A percentile compares a stretch with the other conserved stretches of the same genome.
phyloP scores from a whole-genome alignment of 495 filamentous ascomycete genomes.

The Podospora pseudopauciseta region DNA sequence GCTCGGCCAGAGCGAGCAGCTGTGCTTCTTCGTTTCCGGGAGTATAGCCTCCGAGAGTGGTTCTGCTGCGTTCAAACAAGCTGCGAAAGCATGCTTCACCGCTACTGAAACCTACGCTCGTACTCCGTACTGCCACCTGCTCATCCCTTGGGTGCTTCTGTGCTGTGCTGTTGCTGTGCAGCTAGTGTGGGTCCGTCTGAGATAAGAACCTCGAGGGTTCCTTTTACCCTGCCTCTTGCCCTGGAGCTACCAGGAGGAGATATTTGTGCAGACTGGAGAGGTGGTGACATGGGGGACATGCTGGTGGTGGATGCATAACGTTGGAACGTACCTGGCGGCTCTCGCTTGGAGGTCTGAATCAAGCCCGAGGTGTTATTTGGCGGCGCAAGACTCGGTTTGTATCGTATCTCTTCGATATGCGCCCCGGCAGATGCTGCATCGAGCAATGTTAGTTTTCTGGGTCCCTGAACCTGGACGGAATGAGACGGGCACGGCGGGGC shows the following conservation, averaged over 20 bases:
- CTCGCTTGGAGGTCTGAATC: slow-evolving; percentile 1
- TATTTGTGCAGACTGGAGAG: slow-evolving; percentile 1
- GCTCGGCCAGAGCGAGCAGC: slow-evolving; percentile 13
- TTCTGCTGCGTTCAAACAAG: slow-evolving; percentile 1
- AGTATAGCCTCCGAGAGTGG: slow-evolving; percentile 19
- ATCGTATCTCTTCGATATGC: slow-evolving; percentile 1
- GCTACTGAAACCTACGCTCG: slow-evolving; percentile 16
- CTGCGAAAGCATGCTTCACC: slow-evolving; percentile 11
- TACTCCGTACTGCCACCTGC: background rate
- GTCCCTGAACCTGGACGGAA: background rate
- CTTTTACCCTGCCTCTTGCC: slow-evolving; percentile 1
- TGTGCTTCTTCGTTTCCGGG: slow-evolving; percentile 24
- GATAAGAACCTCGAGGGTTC: background rate
- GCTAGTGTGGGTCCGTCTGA: background rate
- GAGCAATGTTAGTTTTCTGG: background rate
- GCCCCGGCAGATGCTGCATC: background rate
- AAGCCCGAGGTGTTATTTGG: background rate
- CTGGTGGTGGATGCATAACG: background rate
- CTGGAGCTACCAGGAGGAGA: slow-evolving; percentile 4
- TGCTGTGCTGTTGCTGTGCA: slow-evolving; percentile 1
- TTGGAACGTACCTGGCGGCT: slow-evolving; percentile 2
- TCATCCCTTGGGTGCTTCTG: background rate
- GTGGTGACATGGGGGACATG: background rate
- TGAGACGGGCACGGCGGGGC: slow-evolving; percentile 3
- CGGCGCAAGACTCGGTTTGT: background rate